phyloP scores from a whole-genome alignment of 202 grass and related monocot species.

The Carex arenaria region DNA sequence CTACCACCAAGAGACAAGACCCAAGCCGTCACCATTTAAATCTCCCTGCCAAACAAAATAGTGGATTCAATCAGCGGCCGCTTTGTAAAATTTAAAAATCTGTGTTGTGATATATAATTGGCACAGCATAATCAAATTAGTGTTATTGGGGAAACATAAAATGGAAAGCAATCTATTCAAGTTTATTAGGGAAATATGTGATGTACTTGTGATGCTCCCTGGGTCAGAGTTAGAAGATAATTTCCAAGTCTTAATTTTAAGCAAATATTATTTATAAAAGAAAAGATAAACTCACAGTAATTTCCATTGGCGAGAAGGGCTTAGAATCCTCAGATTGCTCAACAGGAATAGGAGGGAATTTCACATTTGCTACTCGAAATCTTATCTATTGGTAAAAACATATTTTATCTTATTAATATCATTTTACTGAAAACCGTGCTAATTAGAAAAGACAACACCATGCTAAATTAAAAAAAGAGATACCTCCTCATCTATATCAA shows the following conservation, averaged over 20 bases:
- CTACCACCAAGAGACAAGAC: conserved; percentile 72
- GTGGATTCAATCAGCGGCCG: neutral
- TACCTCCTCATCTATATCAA: conserved; percentile 93
- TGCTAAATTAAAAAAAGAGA: neutral
- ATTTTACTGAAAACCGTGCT: conserved; percentile 8
- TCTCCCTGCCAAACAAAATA: conserved; percentile 49
- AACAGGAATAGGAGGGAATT: conserved; percentile 69
- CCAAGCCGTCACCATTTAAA: conserved; percentile 74
- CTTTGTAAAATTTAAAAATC: neutral
- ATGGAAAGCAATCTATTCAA: neutral
- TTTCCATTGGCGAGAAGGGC: conserved; percentile 86
- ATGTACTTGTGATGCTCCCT: neutral
- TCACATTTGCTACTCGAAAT: conserved; percentile 69
- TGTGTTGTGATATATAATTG: neutral
- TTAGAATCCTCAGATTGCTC: conserved; percentile 69
- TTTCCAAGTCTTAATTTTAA: neutral
- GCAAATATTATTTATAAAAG: neutral
- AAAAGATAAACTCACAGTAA: conserved; percentile 43
- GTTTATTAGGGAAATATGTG: neutral
- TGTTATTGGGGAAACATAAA: neutral
- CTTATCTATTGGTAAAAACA: conserved; percentile 52
- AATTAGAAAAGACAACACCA: neutral
- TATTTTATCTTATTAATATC: conserved; percentile 13
- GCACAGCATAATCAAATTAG: neutral
- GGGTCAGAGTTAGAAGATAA: neutral